A percentile compares a stretch with the other conserved stretches of the same genome.
These are phyloP conservation scores for Fennellomyces sp. DNA, from an alignment of 371 early-diverging fungal genomes.

Conservation along the genomic window DNA sequence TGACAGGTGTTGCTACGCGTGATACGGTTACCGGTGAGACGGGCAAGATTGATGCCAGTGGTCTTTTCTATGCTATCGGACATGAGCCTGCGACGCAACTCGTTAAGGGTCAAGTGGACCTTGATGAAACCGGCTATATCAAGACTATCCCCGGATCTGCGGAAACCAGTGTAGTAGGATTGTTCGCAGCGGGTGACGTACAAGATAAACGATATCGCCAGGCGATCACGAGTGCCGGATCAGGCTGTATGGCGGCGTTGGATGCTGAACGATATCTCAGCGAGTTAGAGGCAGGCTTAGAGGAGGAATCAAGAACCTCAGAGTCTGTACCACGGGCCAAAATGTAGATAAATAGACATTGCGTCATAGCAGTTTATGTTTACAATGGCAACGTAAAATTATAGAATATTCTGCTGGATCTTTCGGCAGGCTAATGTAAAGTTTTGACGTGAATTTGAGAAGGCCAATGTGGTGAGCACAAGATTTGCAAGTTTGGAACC, in stretches of 20 bases:
- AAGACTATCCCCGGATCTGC: slow-evolving; percentile 81
- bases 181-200: slow-evolving; percentile 99
- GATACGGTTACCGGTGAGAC: slow-evolving; percentile 73
- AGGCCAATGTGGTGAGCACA: too few species aligned
- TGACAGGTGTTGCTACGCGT: slow-evolving; percentile 73
- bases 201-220: slow-evolving; percentile 96
- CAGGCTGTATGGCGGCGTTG: slow-evolving; percentile 96
- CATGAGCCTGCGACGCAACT: slow-evolving; percentile 91
- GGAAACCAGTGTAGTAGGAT: slow-evolving; percentile 85
- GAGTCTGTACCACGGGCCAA: neutral
- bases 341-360: neutral
- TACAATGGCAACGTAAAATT: too few species aligned
- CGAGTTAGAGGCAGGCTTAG: slow-evolving; percentile 54
- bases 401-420: neutral
- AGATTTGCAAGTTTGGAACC: neutral
- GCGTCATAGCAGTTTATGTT: neutral
- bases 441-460: too few species aligned
- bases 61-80: slow-evolving; percentile 99
- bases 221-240: slow-evolving; percentile 74
- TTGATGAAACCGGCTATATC: slow-evolving; percentile 92
- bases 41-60: slow-evolving; percentile 76
- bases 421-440: neutral
- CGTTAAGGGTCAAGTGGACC: slow-evolving; percentile 74
- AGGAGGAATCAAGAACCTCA: neutral
- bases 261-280: slow-evolving; percentile 85